phyloP scores from a whole-genome alignment of 2,329 filamentous ascomycete genomes.

The Emergomyces orientalis region DNA sequence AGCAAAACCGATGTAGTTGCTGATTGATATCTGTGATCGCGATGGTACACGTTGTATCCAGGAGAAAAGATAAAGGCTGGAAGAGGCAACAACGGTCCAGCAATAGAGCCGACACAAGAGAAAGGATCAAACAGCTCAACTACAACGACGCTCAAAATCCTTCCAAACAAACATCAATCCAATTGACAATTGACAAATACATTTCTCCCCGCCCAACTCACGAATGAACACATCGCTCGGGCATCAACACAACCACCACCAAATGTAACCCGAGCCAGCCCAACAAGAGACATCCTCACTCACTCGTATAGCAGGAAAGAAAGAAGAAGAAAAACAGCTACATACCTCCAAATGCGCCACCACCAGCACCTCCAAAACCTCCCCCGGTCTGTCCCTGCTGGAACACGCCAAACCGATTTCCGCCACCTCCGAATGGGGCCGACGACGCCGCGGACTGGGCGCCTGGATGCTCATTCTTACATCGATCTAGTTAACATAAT shows the following conservation, averaged over 20 bases:
- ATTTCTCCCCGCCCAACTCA: too few species aligned
- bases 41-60: background rate
- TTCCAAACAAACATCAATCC: too few species aligned
- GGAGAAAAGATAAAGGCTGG: background rate
- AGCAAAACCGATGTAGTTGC: background rate
- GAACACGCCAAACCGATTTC: conserved; percentile 53
- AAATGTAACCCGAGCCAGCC: background rate
- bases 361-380: background rate
- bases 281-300: background rate
- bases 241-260: background rate
- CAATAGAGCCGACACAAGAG: too few species aligned
- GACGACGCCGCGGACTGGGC: conserved; percentile 22
- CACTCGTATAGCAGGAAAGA: background rate
- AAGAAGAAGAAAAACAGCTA: background rate
- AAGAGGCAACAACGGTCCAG: background rate
- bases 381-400: conserved; percentile 16
- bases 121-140: too few species aligned
- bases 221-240: background rate
- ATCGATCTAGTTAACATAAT: conserved; percentile 39
- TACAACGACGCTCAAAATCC: too few species aligned
- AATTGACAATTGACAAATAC: too few species aligned
- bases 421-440: conserved; percentile 25
- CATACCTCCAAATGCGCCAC: conserved; percentile 34
- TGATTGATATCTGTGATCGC: background rate
- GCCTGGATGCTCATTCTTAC: conserved; percentile 52